Base-by-base conservation (phyloP, 2,329 filamentous ascomycete species). In the Aspergillus hortae region DNA sequence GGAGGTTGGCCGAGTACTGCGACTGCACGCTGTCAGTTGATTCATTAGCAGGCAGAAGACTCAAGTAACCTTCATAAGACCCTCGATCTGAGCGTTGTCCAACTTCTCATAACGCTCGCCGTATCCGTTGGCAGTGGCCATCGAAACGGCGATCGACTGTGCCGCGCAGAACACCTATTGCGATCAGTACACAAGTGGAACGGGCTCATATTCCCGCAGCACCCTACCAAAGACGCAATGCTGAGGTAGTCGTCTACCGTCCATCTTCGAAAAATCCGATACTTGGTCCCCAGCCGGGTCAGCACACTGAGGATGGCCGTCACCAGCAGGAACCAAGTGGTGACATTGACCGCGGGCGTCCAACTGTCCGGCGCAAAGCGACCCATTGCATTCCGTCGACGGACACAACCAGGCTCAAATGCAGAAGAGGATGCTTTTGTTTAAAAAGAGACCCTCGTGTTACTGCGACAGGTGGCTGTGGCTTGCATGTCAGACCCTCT, bases 261-360 rank as follows among this genome's bases (percentile, higher is more conserved):
- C 35, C 32, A 55, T 23, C 43, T 50, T 17, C 60, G 57, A 44
- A 57, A 60, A 10, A 64, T 59, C 35, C 58, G 59, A 17, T 57
- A 49, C 43, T 65, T 67, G 4, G 60, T 61, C 4, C 60, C 60
- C 3, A 67, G 42, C 2, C 64, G 57, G 32, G 61, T 58, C 10
- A 61, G 44, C 6, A 66, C 60, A 21, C 61, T 56, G 7, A 66
- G 44, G 40, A 63, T 57, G 5, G 58, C 51, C 4, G 64, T 58
- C 7, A 61, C 60, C 46, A 67, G 51, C 36, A 67, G 52, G 30
- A 66, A 65, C 64, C 61, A 66, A 17, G 62, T 58, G n/a, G 63
- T 10, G 11, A 67, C 55, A 30, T 61, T 62, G 49, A 66, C 48
- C 2, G 59, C 45, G 2, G 65, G 61, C 19, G 15, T 15, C 42